Evolutionary conservation across 805 yeast genomes (phyloP).

Genomic region (Saturnispora silvae): DNA sequence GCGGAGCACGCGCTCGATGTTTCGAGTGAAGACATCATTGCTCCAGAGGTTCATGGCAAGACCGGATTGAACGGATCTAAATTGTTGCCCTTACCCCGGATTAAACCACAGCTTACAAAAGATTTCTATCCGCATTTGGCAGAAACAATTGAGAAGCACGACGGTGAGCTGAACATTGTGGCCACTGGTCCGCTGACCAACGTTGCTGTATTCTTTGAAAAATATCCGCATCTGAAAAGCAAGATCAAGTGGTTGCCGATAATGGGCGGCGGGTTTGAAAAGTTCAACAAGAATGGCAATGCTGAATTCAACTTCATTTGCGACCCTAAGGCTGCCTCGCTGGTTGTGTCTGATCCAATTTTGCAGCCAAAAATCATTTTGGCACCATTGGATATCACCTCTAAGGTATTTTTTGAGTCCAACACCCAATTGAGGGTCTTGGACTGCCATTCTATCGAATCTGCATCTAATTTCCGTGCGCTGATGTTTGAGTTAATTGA

Average conservation of each 20-base stretch:
- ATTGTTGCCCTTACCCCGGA: slow-evolving; percentile 40
- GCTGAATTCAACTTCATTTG: slow-evolving; percentile 70
- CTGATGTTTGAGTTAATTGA: slow-evolving; percentile 44
- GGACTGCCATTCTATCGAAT: slow-evolving; percentile 22
- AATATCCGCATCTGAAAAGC: slow-evolving; percentile 42
- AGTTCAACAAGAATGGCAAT: slow-evolving; percentile 23
- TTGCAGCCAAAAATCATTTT: slow-evolving; percentile 42
- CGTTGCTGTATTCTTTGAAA: slow-evolving; percentile 42
- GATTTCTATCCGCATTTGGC: slow-evolving; percentile 20
- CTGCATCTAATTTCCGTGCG: slow-evolving; percentile 36
- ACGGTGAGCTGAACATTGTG: slow-evolving; percentile 45
- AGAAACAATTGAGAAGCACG: slow-evolving; percentile 21
- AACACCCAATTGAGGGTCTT: slow-evolving; percentile 31
- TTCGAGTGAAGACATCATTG: slow-evolving; percentile 33
- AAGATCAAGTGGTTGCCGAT: slow-evolving; percentile 46
- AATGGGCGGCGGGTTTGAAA: slow-evolving; percentile 62
- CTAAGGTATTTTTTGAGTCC: slow-evolving; percentile 44
- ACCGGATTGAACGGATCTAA: slow-evolving; percentile 72
- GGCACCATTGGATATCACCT: slow-evolving; percentile 63
- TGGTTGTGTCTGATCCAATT: slow-evolving; percentile 37
- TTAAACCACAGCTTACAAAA: slow-evolving; percentile 13
- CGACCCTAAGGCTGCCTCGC: slow-evolving; percentile 68
- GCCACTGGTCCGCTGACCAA: slow-evolving; percentile 78
- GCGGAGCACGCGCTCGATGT: slow-evolving; percentile 45
- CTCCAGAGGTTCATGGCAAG: slow-evolving; percentile 61